These are phyloP conservation scores for Pueraria montana DNA, from an alignment of 306 rosid species.

Conservation along the genomic window DNA sequence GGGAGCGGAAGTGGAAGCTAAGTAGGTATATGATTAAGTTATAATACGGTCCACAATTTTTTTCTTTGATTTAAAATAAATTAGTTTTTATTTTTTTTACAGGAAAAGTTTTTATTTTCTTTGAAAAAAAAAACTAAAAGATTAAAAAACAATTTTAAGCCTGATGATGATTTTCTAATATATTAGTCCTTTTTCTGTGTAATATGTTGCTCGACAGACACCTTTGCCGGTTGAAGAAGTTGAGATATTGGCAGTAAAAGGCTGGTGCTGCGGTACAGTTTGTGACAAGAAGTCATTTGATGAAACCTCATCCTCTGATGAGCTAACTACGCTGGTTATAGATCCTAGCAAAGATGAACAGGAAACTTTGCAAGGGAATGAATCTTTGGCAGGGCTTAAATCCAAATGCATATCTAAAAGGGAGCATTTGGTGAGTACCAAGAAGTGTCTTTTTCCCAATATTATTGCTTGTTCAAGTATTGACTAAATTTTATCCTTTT, in stretches of 20 bases:
- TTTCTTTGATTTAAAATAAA: too few relatives aligned
- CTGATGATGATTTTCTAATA: conserved; percentile 33
- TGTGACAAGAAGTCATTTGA: conserved; percentile 46
- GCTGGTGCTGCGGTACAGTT: conserved; percentile 42
- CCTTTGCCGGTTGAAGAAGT: conserved; percentile 73
- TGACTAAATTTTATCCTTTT: conserved; percentile 19
- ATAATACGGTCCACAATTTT: too few relatives aligned
- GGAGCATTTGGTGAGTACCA: conserved; percentile 73
- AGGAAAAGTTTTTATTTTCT: too few relatives aligned
- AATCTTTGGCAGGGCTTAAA: conserved; percentile 72
- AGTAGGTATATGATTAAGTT: too few relatives aligned
- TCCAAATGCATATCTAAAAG: conserved; percentile 63
- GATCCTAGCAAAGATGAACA: conserved; percentile 71
- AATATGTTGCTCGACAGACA: conserved; percentile 77
- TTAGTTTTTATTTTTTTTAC: too few relatives aligned
- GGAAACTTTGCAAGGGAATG: conserved; percentile 73
- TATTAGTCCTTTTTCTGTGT: conserved; percentile 29
- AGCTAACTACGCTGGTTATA: conserved; percentile 48
- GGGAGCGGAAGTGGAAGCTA: too few relatives aligned
- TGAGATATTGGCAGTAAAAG: conserved; percentile 75
- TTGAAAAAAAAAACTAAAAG: too few relatives aligned
- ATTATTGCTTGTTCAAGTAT: neutral
- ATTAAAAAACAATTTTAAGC: conserved; percentile 3
- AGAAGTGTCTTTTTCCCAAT: neutral
- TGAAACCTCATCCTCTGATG: conserved; percentile 41